Evolutionary conservation across 2,329 filamentous ascomycete genomes (phyloP).

Genomic region (Cordyceps sp.): DNA sequence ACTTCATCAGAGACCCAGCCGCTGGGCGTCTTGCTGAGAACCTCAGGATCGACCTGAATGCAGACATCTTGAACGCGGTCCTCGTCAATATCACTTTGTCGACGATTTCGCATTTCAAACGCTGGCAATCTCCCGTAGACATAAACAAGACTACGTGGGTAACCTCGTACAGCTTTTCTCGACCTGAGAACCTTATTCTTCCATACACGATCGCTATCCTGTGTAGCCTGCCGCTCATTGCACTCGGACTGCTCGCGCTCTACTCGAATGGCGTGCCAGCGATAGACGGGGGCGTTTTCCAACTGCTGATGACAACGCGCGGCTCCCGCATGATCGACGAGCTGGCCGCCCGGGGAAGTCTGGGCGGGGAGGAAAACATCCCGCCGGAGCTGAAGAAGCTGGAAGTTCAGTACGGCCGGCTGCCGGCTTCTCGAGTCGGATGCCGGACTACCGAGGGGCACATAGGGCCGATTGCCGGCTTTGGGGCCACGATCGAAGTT

Average conservation of each 20-base stretch:
- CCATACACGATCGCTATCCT: neutral
- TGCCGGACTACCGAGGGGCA: neutral
- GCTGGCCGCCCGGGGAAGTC: neutral
- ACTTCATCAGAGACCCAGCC: too few species aligned
- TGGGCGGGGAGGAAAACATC: neutral
- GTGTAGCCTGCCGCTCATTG: neutral
- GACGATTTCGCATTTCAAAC: neutral
- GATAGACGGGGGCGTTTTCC: neutral
- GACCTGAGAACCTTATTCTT: neutral
- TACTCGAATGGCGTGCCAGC: neutral
- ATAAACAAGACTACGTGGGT: neutral
- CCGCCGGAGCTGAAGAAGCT: neutral
- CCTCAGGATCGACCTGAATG: neutral
- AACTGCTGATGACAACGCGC: neutral
- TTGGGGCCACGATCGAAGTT: neutral
- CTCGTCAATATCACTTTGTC: neutral
- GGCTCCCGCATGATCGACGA: neutral
- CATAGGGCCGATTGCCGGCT: neutral
- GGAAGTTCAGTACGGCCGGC: neutral
- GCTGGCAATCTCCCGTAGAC: neutral
- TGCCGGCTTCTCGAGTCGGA: neutral
- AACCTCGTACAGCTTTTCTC: neutral
- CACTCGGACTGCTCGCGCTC: neutral
- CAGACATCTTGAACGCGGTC: neutral
- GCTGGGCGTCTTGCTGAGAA: too few species aligned